A percentile compares a stretch with the other conserved stretches of the same genome.
These are phyloP conservation scores for Conticribra guillardii DNA, from an alignment of 108 stramenopile species.

Conservation along the genomic window DNA sequence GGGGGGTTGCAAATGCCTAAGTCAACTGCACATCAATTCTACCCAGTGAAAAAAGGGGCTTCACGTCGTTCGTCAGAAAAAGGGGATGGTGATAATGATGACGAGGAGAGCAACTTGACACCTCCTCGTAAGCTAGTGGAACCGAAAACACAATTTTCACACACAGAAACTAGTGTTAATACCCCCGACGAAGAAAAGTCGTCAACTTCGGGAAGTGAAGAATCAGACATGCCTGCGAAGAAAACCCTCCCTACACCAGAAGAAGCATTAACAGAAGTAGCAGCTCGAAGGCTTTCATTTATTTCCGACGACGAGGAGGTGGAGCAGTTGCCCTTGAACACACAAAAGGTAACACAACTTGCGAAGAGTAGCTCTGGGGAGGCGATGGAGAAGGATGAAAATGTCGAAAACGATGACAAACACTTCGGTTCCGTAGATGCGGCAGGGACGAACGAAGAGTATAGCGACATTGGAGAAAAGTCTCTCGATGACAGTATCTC, in stretches of 20 bases:
- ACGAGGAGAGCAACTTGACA: not conserved
- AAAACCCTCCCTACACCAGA: constrained; percentile 21
- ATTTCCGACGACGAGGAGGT: constrained; percentile 24
- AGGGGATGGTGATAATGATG: not conserved
- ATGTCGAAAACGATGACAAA: not conserved
- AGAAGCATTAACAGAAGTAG: constrained; percentile 20
- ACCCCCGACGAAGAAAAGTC: constrained; percentile 3
- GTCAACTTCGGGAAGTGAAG: not conserved
- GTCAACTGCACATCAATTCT: too few relatives aligned
- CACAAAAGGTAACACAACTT: not conserved
- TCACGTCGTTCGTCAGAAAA: not conserved
- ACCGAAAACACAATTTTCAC: not conserved
- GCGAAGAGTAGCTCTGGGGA: not conserved
- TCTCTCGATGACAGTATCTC: constrained; percentile 19
- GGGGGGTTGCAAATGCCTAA: constrained; percentile 25
- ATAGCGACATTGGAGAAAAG: not conserved
- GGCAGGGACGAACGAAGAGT: not conserved
- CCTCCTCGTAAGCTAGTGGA: not conserved
- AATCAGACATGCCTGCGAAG: not conserved
- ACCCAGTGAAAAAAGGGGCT: not conserved
- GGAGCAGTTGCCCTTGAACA: not conserved
- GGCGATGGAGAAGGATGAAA: not conserved
- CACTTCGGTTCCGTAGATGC: not conserved
- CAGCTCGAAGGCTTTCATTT: constrained; percentile 20
- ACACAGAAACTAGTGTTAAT: not conserved